phyloP scores from a whole-genome alignment of 306 rosid species.

The Medicago arabica region DNA sequence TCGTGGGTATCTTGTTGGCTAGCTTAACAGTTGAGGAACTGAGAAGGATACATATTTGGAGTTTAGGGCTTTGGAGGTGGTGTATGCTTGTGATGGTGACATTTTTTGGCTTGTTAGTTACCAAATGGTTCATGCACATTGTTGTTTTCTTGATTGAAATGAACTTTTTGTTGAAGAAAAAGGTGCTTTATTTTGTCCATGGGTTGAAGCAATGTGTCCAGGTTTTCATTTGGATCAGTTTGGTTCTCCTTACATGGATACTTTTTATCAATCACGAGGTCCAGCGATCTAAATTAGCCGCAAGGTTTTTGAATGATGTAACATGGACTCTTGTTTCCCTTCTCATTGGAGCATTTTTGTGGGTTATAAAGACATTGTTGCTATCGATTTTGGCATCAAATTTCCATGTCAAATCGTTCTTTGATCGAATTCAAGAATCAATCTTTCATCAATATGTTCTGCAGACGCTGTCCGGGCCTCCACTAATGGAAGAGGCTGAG shows the following conservation, averaged over 20 bases:
- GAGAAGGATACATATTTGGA: constrained; percentile 51
- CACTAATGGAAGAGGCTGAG: constrained; percentile 73
- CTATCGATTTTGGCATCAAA: constrained; percentile 75
- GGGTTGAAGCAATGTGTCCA: constrained; percentile 82
- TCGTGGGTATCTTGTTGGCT: constrained; percentile 58
- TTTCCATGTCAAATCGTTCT: constrained; percentile 83
- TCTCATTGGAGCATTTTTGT: constrained; percentile 74
- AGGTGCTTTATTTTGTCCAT: constrained; percentile 90
- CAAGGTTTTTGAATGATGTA: constrained; percentile 52
- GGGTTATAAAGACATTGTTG: constrained; percentile 72
- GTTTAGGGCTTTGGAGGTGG: constrained; percentile 86
- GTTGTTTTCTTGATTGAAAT: constrained; percentile 80
- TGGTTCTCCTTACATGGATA: constrained; percentile 77
- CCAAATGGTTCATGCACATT: constrained; percentile 76
- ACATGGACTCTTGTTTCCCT: constrained; percentile 78
- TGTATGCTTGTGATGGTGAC: constrained; percentile 72
- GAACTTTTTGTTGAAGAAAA: constrained; percentile 80
- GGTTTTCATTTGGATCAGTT: constrained; percentile 72
- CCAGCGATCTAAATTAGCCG: constrained; percentile 52
- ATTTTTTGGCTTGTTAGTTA: constrained; percentile 78
- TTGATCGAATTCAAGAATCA: constrained; percentile 91
- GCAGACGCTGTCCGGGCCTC: constrained; percentile 78
- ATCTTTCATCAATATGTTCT: constrained; percentile 82
- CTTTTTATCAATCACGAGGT: constrained; percentile 60
- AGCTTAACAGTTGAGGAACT: constrained; percentile 56